Evolutionary conservation across 768 basidiomycete species (phyloP), one percentile per base, ranked within the genome.

Genomic region (Termitomyces bulborhizus): DNA sequence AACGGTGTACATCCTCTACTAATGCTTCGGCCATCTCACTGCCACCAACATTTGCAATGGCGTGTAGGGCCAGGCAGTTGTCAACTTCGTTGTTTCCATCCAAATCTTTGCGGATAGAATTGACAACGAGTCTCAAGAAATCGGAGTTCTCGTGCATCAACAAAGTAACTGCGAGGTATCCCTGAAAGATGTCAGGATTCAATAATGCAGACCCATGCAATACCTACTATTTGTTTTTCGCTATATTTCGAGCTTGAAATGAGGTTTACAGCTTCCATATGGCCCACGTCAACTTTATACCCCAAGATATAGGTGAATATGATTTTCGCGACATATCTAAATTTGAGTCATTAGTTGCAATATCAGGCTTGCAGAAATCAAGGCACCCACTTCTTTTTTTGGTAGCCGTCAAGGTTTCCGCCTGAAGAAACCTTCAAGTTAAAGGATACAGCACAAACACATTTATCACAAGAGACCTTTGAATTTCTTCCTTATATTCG

Each of bases 121-220:
- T 99, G 69, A 98, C 94, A 16, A 98, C 95, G 18, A 99, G 78
- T 24, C 97, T 85, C 46, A 98, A 84, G 61, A 99, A 89, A 65
- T 98, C 96, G 21, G 93, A 97, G 68, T 98, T 95, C 73, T 99
- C 97, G 73, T 98, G 95, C 93, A 99, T 96, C 51, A 99, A 77
- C 39, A 99, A 73, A 2, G 97, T 98, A 5, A 98, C 86, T 15
- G 97, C 97, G 47, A 99, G 86, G 71, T 99, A 99, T 46, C 97
- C 97, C 96, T 98, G 61, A 12, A 36, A 48, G 40, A 6, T 26
- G 42, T 65, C 51, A 60, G 58, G 52, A 36, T 49, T 54, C 27
- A 31, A 26, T 46, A 27, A 55, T 55, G 47, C 59, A 54, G 12
- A 55, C 37, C 50, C 24, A 26, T 21, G 7, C 13, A 21, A 43